Base-by-base conservation (phyloP, 768 basidiomycete species). In the Auriculariales sp. region DNA sequence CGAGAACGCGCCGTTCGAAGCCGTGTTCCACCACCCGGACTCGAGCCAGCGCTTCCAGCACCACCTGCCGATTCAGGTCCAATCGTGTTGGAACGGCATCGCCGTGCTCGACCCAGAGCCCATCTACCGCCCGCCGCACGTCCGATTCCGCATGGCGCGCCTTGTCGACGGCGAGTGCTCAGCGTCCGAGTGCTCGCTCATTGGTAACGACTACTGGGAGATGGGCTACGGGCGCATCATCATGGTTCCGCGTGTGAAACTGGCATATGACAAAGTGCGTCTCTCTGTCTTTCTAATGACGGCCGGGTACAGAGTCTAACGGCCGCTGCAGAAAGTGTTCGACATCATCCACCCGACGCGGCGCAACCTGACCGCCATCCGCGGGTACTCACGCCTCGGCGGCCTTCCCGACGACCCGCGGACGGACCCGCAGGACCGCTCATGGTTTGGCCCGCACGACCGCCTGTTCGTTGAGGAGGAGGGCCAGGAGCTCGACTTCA, bases 121-220 rank as follows among this genome's bases (percentile, higher is more conserved):
- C 4, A 85, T 99, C 68, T 99, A 99, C 66, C 70, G 73, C 2
- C 85, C 87, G 0, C 88, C 91, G 7, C 89, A 89, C 56, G 84
- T 97, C 51, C 75, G 78, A 49, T 99, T 99, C 77, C 75, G 95
- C 27, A 99, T 99, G 95, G 95, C 95, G 3, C 73, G 71, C 49
- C 75, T 98, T 48, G 72, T 71, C 7, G 88, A 94, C 12, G 79
- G 79, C 33, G 95, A 99, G 62, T 98, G 95, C 62, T 90, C 86
- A 32, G 95, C 95, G 0, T 82, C 79, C 53, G 95, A 99, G 66
- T 99, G 95, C 68, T 84, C 81, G 65, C 70, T 99, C 51, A 93
- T 99, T 56, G 95, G 93, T 70, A 99, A 98, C 64, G 94, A 98
- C 66, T 98, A 97, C 63, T 97, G 92, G 91, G 78, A 83, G 54